A percentile compares a stretch with the other conserved stretches of the same genome.
Evolutionary conservation across 2,329 filamentous ascomycete genomes (phyloP).

Genomic region (Colletotrichum magnum): DNA sequence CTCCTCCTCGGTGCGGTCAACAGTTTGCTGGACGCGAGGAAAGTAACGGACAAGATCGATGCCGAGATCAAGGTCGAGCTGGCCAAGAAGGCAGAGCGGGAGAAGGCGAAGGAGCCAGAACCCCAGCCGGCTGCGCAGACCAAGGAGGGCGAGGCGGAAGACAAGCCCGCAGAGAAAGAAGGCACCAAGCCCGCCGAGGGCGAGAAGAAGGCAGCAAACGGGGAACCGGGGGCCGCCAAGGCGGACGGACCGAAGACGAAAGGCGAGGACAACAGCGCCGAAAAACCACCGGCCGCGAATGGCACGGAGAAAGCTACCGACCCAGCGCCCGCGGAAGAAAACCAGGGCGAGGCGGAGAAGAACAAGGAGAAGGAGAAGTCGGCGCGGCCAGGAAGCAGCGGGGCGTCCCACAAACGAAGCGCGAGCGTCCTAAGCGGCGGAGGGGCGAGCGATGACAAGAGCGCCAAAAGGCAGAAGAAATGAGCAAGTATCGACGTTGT

Average conservation of each 20-base stretch:
- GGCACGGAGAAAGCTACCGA: slow-evolving; percentile 22
- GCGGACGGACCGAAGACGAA: slow-evolving; percentile 29
- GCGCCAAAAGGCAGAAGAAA: slow-evolving; percentile 70
- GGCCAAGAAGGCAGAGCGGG: slow-evolving; percentile 68
- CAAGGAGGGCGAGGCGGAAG: slow-evolving; percentile 23
- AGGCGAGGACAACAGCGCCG: slow-evolving; percentile 29
- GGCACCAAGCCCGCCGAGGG: slow-evolving; percentile 12
- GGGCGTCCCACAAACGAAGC: slow-evolving; percentile 78
- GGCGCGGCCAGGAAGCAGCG: slow-evolving; percentile 55
- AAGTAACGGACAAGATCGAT: slow-evolving; percentile 82
- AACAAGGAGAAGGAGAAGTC: slow-evolving; percentile 50
- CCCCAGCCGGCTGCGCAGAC: slow-evolving; percentile 21
- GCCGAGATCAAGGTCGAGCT: slow-evolving; percentile 75
- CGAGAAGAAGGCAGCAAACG: slow-evolving; percentile 24
- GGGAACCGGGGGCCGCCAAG: slow-evolving; percentile 26
- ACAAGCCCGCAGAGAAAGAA: slow-evolving; percentile 19
- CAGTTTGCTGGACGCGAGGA: slow-evolving; percentile 79
- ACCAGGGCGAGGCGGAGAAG: slow-evolving; percentile 44
- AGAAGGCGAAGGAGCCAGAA: slow-evolving; percentile 51
- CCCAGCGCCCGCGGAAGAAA: slow-evolving; percentile 33
- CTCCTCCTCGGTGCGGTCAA: slow-evolving; percentile 77
- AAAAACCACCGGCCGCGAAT: slow-evolving; percentile 18
- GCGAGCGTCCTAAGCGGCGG: slow-evolving; percentile 81
- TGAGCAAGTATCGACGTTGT: slow-evolving; percentile 49
- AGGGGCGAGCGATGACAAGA: slow-evolving; percentile 72